phyloP scores from a whole-genome alignment of 169 alveolate genomes.

The Plasmodium adleri region DNA sequence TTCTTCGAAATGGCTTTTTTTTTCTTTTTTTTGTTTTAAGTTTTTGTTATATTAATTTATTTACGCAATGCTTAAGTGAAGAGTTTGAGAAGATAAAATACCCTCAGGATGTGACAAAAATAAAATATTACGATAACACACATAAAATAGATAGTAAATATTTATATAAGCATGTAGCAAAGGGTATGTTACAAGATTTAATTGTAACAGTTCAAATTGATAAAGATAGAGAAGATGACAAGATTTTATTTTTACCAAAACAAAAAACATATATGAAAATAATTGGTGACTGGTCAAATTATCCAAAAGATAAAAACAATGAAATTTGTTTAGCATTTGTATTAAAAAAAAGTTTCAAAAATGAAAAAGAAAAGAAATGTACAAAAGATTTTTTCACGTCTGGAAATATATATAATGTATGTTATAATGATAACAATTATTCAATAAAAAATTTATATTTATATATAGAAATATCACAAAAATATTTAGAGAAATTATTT shows the following conservation, averaged over 20 bases:
- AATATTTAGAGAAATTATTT: conserved; percentile 35
- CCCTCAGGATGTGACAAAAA: conserved; percentile 43
- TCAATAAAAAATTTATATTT: conserved; percentile 48
- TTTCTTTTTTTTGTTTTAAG: conserved; percentile 4
- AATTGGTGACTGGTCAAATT: conserved; percentile 69
- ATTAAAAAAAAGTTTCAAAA: conserved; percentile 9
- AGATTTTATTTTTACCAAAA: conserved; percentile 38
- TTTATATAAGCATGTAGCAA: conserved; percentile 52
- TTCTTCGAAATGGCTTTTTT: conserved; percentile 11
- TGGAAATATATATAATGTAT: conserved; percentile 8
- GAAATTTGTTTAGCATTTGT: conserved; percentile 54
- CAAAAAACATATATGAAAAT: conserved; percentile 40
- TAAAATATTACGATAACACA: conserved; percentile 49
- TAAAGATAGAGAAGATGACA: conserved; percentile 25
- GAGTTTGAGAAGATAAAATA: conserved; percentile 51
- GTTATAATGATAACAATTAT: conserved; percentile 68
- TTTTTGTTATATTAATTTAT: background rate
- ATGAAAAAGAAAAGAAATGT: conserved; percentile 6
- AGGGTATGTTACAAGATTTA: conserved; percentile 44
- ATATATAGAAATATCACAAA: conserved; percentile 53
- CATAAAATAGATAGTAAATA: conserved; percentile 33
- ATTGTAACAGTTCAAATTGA: conserved; percentile 26
- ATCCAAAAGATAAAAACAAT: conserved; percentile 36
- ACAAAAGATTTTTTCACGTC: conserved; percentile 24
- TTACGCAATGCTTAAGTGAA: conserved; percentile 9